These are phyloP conservation scores for Solanum piurae DNA, from an alignment of 257 asterid species.

Conservation along the genomic window DNA sequence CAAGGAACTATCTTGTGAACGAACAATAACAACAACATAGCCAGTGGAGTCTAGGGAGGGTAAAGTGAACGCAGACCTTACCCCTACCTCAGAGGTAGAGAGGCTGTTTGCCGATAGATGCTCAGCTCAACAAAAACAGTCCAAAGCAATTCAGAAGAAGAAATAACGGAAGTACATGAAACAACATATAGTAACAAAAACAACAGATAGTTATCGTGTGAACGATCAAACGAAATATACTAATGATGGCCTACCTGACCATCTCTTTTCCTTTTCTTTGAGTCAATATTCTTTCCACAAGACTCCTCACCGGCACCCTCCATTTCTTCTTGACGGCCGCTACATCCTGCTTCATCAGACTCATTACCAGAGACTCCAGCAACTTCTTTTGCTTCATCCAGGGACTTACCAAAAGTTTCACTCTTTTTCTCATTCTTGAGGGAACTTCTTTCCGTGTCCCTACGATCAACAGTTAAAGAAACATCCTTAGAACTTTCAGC, in stretches of 20 bases:
- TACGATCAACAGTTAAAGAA: slow-evolving; percentile 11
- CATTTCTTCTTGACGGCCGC: slow-evolving; percentile 52
- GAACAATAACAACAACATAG: not conserved
- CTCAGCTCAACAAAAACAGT: not conserved
- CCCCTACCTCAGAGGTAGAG: not conserved
- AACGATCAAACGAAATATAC: not conserved
- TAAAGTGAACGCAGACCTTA: not conserved
- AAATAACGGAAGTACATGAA: too few species aligned
- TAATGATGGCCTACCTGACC: slow-evolving; percentile 36
- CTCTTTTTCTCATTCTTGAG: slow-evolving; percentile 36
- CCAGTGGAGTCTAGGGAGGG: not conserved
- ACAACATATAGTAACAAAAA: not conserved
- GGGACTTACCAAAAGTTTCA: slow-evolving; percentile 21
- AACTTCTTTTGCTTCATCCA: slow-evolving; percentile 38
- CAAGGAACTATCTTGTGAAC: not conserved
- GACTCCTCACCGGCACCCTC: slow-evolving; percentile 31
- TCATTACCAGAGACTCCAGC: slow-evolving; percentile 34
- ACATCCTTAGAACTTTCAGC: slow-evolving; percentile 27
- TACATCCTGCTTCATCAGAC: slow-evolving; percentile 63
- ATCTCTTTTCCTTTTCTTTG: slow-evolving; percentile 73
- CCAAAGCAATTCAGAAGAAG: not conserved
- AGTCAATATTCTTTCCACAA: slow-evolving; percentile 32
- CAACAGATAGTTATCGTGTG: not conserved
- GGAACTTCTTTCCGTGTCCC: slow-evolving; percentile 28
- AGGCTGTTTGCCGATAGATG: not conserved